These are phyloP conservation scores for Zangia roseola DNA, from an alignment of 768 basidiomycete genomes.

Conservation along the genomic window DNA sequence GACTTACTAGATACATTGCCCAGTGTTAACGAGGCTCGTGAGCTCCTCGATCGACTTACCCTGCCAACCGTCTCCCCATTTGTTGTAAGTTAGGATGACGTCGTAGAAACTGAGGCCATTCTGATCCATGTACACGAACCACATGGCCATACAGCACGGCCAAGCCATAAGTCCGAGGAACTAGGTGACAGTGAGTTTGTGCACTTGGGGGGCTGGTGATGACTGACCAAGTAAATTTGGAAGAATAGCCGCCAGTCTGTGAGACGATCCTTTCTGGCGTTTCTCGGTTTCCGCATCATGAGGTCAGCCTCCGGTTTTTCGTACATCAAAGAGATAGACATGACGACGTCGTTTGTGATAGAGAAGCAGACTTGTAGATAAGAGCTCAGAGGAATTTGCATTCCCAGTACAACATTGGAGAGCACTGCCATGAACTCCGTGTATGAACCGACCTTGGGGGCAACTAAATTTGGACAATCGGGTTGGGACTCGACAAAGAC, in stretches of 20 bases:
- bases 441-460: slow-evolving; percentile 49
- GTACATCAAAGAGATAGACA: slow-evolving; percentile 50
- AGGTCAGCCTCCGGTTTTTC: slow-evolving; percentile 53
- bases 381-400: slow-evolving; percentile 56
- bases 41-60: slow-evolving; percentile 32
- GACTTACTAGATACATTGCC: slow-evolving; percentile 47
- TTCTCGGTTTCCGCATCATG: slow-evolving; percentile 47
- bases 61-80: slow-evolving; percentile 38
- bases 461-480: not conserved
- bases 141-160: slow-evolving; percentile 45
- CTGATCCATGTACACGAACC: slow-evolving; percentile 38
- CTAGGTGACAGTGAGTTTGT: slow-evolving; percentile 19
- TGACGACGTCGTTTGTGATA: slow-evolving; percentile 51
- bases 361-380: slow-evolving; percentile 57
- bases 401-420: slow-evolving; percentile 54
- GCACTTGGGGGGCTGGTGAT: slow-evolving; percentile 2
- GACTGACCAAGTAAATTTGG: slow-evolving; percentile 46
- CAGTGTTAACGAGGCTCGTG: slow-evolving; percentile 36
- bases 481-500: not conserved
- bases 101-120: slow-evolving; percentile 38
- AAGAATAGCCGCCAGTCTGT: slow-evolving; percentile 49
- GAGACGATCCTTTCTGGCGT: slow-evolving; percentile 48
- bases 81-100: slow-evolving; percentile 41
- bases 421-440: slow-evolving; percentile 59
- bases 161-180: slow-evolving; percentile 47